Conservation (phyloP, 2,329 filamentous ascomycete species). For the Aspergillus sp. region DNA sequence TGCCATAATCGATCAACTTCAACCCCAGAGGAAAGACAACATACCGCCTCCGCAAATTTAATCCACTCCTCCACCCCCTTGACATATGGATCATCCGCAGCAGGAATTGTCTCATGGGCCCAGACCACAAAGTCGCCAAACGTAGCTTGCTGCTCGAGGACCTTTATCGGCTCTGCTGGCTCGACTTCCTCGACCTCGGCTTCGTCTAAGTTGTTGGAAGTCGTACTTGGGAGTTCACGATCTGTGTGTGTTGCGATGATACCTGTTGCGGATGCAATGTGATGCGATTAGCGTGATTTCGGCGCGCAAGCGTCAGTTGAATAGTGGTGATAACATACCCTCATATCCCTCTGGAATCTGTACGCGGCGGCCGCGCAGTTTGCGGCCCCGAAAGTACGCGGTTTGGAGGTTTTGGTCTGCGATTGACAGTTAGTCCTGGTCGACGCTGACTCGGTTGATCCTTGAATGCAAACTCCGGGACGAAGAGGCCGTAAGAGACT, state of each 20-base stretch:
- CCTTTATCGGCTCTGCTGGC: constrained; percentile 55
- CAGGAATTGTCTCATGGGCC: constrained; percentile 73
- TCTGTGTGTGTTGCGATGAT: constrained; percentile 60
- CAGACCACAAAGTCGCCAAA: constrained; percentile 83
- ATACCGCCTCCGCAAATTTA: constrained; percentile 69
- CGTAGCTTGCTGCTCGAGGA: constrained; percentile 65
- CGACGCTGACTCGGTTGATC: too few relatives aligned
- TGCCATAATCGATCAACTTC: not conserved
- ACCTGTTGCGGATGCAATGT: constrained; percentile 45
- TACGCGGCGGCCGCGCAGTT: constrained; percentile 70
- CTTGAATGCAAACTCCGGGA: too few relatives aligned
- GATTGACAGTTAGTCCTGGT: constrained; percentile 1
- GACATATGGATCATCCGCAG: constrained; percentile 70
- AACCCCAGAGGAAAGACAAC: constrained; percentile 27
- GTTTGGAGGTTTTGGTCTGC: constrained; percentile 47
- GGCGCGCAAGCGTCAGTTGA: not conserved
- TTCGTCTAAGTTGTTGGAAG: constrained; percentile 44
- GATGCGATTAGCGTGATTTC: not conserved
- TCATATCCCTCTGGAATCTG: constrained; percentile 73
- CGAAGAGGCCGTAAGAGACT: too few relatives aligned
- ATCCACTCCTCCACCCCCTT: constrained; percentile 83
- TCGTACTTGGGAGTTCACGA: constrained; percentile 30
- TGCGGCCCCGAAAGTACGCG: constrained; percentile 79
- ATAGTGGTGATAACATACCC: constrained; percentile 41
- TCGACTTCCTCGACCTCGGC: constrained; percentile 52